Conservation (phyloP, 1,139 yeast genomes). For the Arxiozyma heterogenica region DNA sequence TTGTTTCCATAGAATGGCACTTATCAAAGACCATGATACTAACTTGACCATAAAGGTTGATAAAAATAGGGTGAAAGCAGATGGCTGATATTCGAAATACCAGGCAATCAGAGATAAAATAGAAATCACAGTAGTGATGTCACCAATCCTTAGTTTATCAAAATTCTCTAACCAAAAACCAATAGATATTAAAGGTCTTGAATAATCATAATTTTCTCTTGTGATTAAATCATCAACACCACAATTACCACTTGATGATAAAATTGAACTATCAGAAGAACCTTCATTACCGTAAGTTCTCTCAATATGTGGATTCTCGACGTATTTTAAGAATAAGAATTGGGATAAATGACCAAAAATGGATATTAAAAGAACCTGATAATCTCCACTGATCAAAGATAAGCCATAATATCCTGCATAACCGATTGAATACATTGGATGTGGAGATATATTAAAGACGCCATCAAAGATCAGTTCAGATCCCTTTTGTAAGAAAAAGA, state of each 20-base stretch:
- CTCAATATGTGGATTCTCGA: slow-evolving; percentile 84
- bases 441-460: slow-evolving; percentile 85
- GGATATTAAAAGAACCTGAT: slow-evolving; percentile 62
- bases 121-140: slow-evolving; percentile 47
- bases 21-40: slow-evolving; percentile 46
- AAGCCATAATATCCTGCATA: slow-evolving; percentile 83
- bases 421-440: slow-evolving; percentile 90
- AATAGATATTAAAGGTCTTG: slow-evolving; percentile 51
- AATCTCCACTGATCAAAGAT: slow-evolving; percentile 69
- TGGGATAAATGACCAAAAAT: slow-evolving; percentile 72
- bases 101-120: slow-evolving; percentile 28
- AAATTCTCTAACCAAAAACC: slow-evolving; percentile 43
- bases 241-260: slow-evolving; percentile 9
- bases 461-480: slow-evolving; percentile 80
- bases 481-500: slow-evolving; percentile 64
- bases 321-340: slow-evolving; percentile 65
- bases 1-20: slow-evolving; percentile 49
- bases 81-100: slow-evolving; percentile 39
- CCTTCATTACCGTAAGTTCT: slow-evolving; percentile 48
- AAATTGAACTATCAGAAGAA: background rate
- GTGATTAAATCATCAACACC: slow-evolving; percentile 30
- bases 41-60: slow-evolving; percentile 45
- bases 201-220: slow-evolving; percentile 33
- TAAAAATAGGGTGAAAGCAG: slow-evolving; percentile 34
- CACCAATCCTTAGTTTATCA: slow-evolving; percentile 57